phyloP scores from a whole-genome alignment of 208 protist species.

The Naegleria lovaniensis region DNA sequence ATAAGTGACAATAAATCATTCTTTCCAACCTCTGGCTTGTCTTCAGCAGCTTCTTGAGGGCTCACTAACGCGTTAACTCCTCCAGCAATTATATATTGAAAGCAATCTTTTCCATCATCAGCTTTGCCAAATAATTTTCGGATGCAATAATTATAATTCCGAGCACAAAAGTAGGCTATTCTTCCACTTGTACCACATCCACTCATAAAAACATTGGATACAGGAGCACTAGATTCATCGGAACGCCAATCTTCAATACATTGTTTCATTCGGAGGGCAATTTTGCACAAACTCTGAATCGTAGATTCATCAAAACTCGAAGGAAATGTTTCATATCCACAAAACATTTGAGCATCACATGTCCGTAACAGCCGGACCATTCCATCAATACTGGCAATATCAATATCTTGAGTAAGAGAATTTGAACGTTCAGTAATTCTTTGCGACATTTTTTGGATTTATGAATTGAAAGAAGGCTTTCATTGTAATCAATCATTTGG shows the following conservation, averaged over 20 bases:
- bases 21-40: neutral
- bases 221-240: neutral
- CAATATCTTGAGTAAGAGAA: constrained; percentile 6
- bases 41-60: constrained; percentile 38
- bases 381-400: neutral
- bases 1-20: constrained; percentile 32
- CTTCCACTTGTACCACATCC: constrained; percentile 41
- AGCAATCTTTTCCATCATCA: neutral
- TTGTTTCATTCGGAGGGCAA: neutral
- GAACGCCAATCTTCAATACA: neutral
- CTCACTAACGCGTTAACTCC: constrained; percentile 35
- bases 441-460: neutral
- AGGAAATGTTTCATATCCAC: constrained; percentile 20
- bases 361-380: constrained; percentile 29
- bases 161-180: constrained; percentile 34
- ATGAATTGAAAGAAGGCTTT: too few species aligned
- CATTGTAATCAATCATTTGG: too few species aligned
- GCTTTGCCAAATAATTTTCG: neutral
- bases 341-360: constrained; percentile 37
- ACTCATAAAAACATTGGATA: constrained; percentile 23
- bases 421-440: constrained; percentile 26
- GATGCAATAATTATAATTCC: constrained; percentile 22
- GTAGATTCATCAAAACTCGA: constrained; percentile 1
- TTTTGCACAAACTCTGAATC: neutral
- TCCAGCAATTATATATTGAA: constrained; percentile 34